Evolutionary conservation across 2,329 filamentous ascomycete genomes (phyloP), one percentile per base, ranked within the genome.

Genomic region (Spiromastix sp.): DNA sequence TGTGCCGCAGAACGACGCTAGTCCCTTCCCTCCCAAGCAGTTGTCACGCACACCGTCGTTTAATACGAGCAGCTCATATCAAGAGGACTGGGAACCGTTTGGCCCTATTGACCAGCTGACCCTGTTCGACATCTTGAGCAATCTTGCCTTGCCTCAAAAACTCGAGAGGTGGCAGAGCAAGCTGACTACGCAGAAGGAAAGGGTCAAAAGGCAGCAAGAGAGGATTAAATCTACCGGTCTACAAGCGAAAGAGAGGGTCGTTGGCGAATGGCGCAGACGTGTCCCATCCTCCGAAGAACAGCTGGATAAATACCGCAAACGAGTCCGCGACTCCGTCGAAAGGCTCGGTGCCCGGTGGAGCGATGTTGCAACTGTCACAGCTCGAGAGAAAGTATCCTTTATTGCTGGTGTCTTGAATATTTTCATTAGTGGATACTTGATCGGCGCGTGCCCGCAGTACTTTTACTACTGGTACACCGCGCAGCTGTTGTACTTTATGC

Each of bases 391-490:
- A 70, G 68, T 93, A 32, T 87, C 89, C 4, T 98, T 98, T 60
- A 95, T 98, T 43, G 89, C 79, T 41, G 91, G 86, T 50, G 87
- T 95, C 47, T 76, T 95, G 64, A 98, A 98, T 63, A 91, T 98
- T 57, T 93, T 98, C 61, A 78, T 96, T 55, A 93, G 85, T 46
- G 91, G 89, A 39, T 96, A 94, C 57, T 67, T 98, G 30, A 82
- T 98, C 35, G 91, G 91, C 41, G 85, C 77, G 19, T 80, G 71
- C 48, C 86, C 91, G 1, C 70, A 93, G 48, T 81, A 77, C 57
- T 94, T 96, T 59, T 89, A 93, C 48, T 65, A 81, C 46, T 98
- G 91, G 91, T 98, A 94, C 59, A 87, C 84, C 5, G 71, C 61
- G 3, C 87, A 94, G 60, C 71, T 94, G 27, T 58, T 84, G 41